Percentiles rank a stretch among this genome's conserved stretches.
Conservation (phyloP, 139 green algal genomes). For the Pseudopediastrum boryanum region DNA sequence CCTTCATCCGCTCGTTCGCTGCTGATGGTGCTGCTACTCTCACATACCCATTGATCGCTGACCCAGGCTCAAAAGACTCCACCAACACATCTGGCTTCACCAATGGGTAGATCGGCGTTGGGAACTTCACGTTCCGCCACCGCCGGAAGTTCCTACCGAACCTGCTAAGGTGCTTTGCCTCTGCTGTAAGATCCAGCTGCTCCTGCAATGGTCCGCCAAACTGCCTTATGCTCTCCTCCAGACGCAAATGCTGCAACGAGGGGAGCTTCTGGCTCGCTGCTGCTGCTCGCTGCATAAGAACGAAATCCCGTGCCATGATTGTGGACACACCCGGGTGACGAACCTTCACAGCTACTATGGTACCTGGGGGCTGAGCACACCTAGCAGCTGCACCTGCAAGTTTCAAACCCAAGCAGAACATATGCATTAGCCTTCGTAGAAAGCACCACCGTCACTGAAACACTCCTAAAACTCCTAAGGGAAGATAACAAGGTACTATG, state of each 20-base stretch:
- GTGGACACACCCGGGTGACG: constrained; percentile 78
- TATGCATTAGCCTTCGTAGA: too few species aligned
- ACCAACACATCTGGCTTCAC: constrained; percentile 84
- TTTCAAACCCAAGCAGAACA: too few species aligned
- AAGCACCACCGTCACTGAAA: too few species aligned
- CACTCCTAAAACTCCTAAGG: too few species aligned
- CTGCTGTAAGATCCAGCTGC: constrained; percentile 83
- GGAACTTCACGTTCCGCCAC: constrained; percentile 60
- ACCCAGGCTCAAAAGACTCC: constrained; percentile 88
- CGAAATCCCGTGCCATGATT: constrained; percentile 84
- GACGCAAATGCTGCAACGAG: constrained; percentile 65
- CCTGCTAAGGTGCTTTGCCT: constrained; percentile 73
- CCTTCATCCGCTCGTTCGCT: constrained; percentile 22
- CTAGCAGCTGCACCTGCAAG: constrained; percentile 32
- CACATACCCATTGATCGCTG: constrained; percentile 65
- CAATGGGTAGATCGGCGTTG: constrained; percentile 77
- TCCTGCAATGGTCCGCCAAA: constrained; percentile 87
- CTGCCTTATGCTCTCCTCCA: constrained; percentile 84
- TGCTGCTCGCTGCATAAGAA: constrained; percentile 80
- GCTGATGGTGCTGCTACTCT: neutral
- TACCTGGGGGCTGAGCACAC: constrained; percentile 35
- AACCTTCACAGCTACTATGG: constrained; percentile 76
- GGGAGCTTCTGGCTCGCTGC: constrained; percentile 50
- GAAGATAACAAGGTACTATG: too few species aligned
- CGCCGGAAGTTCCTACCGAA: constrained; percentile 84